Conservation (phyloP, 768 basidiomycete species). For the Xerocomus potaroensis region DNA sequence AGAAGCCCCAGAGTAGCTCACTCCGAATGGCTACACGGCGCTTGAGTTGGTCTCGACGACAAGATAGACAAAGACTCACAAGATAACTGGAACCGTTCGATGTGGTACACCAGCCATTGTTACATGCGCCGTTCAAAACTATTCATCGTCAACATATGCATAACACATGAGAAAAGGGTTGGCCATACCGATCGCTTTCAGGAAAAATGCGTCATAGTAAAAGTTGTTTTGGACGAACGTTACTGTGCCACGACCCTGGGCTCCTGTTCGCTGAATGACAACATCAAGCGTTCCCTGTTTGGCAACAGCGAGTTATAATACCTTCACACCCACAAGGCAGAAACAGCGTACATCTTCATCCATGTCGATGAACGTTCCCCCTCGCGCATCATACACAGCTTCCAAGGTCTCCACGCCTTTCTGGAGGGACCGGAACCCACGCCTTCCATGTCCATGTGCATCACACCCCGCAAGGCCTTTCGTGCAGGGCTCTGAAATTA, state of each 20-base stretch:
- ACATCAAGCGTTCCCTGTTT: constrained; percentile 87
- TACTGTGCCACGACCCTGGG: constrained; percentile 56
- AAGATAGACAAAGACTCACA: constrained; percentile 45
- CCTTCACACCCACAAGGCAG: not conserved
- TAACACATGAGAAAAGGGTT: not conserved
- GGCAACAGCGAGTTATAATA: not conserved
- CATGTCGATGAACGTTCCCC: constrained; percentile 80
- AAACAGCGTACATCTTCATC: constrained; percentile 82
- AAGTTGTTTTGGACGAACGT: constrained; percentile 94
- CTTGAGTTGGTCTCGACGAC: constrained; percentile 3
- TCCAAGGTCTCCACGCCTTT: constrained; percentile 61
- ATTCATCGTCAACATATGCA: constrained; percentile 3
- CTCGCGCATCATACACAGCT: constrained; percentile 70
- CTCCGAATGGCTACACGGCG: constrained; percentile 74
- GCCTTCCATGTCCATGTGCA: constrained; percentile 43
- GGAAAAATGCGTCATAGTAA: constrained; percentile 98
- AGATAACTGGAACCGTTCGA: constrained; percentile 66
- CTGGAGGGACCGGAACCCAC: constrained; percentile 58
- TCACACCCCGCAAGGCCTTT: constrained; percentile 56
- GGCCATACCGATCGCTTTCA: constrained; percentile 84
- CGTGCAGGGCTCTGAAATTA: constrained; percentile 61
- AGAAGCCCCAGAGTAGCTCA: constrained; percentile 90
- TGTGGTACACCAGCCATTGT: constrained; percentile 70
- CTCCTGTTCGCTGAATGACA: constrained; percentile 81
- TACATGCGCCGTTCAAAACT: constrained; percentile 94